A percentile compares a stretch with the other conserved stretches of the same genome.
phyloP scores from a whole-genome alignment of 139 green algal species.

The Closterium sp. region DNA sequence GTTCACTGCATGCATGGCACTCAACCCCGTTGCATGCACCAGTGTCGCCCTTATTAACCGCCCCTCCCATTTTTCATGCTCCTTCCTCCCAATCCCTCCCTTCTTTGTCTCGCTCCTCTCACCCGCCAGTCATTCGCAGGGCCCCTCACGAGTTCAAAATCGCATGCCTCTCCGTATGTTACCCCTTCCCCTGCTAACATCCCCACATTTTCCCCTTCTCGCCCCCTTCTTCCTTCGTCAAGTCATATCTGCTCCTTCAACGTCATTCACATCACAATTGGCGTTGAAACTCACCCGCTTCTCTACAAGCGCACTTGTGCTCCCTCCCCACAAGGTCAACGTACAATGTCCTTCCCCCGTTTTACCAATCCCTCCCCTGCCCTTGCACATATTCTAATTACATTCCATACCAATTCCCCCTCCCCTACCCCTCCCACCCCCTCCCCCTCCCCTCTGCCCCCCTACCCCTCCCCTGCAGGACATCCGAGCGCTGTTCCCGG shows the following conservation, averaged over 20 bases:
- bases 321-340: too few species aligned
- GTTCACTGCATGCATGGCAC: neutral
- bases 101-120: neutral
- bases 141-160: slow-evolving; percentile 97
- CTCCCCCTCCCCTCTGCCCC: neutral
- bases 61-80: neutral
- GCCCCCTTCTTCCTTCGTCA: neutral
- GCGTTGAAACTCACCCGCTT: too few species aligned
- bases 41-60: too few species aligned
- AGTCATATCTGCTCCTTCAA: neutral
- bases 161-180: slow-evolving; percentile 55
- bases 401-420: neutral
- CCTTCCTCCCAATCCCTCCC: neutral
- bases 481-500: slow-evolving; percentile 83
- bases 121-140: slow-evolving; percentile 69
- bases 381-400: neutral
- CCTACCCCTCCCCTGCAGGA: slow-evolving; percentile 46
- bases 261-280: too few species aligned
- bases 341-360: too few species aligned
- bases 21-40: neutral
- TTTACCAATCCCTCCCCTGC: neutral
- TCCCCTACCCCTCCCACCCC: neutral
- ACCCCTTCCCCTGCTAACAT: neutral
- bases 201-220: neutral
- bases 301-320: too few species aligned